Base-by-base conservation (phyloP, 805 yeast genomes). In the Tanozyma kutaoensis region DNA sequence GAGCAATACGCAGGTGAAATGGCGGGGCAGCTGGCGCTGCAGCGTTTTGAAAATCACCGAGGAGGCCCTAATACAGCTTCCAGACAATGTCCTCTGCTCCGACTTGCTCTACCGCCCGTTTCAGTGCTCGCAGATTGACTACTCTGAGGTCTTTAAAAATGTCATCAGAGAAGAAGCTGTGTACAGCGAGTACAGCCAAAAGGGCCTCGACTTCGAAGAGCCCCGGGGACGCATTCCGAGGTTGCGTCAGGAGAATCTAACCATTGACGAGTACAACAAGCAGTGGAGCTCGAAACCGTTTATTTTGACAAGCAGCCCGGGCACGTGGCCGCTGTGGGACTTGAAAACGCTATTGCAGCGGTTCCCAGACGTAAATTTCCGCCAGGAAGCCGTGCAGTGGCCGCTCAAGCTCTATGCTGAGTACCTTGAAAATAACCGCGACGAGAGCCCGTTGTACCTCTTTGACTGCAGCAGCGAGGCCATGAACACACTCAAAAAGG, bases 301-400 rank as follows among this genome's bases (percentile, higher is more conserved):
- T 43, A 74, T 78, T 3, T 44, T 76, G 12, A 56, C 58, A 2
- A 50, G 42, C 35, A 17, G 30, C 9, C 36, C 45, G 8, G 21
- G 26, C 23, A 34, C 26, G 40, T 78, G 78, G 93, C 88, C 77
- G 6, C 27, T 48, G 2, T 79, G 93, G 93, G 54, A 61, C 7
- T 45, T 76, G 12, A 51, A 54, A 1, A 45, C 51, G 12, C 53
- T 85, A 15, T 49, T 61, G 4, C 34, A 48, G 2, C 46, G 75
- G 28, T 82, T 76, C 36, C 71, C 82, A 2, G 47, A 64, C 14
- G 74, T 67, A 3, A 55, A 50, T 24, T 86, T 86, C 50, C 67
- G 88, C 29, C 94, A 85, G 48, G 96, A 86, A 50, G 71, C 80
- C 17, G 88, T 82, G 24, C 68, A 72, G 34, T 85, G 95, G 95